Conservation (phyloP, 768 basidiomycete species). For the Austroboletus eburneus region DNA sequence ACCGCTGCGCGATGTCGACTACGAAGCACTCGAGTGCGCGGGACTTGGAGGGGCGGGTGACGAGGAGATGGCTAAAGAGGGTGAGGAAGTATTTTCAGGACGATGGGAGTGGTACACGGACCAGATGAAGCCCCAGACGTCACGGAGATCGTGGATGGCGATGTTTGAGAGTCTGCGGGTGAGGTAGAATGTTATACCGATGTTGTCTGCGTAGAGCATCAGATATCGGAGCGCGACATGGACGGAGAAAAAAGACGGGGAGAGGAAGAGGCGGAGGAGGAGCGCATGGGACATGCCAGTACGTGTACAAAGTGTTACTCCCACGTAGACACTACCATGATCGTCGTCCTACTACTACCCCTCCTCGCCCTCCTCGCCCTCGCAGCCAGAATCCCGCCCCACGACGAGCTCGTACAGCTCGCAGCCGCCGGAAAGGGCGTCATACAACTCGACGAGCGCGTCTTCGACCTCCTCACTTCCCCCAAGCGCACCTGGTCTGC, state of each 20-base stretch:
- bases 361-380: constrained; percentile 32
- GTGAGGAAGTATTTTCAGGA: constrained; percentile 10
- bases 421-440: constrained; percentile 73
- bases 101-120: constrained; percentile 29
- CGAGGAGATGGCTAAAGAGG: constrained; percentile 76
- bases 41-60: constrained; percentile 88
- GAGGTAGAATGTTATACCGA: constrained; percentile 89
- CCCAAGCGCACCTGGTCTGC: constrained; percentile 83
- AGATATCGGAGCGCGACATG: constrained; percentile 92
- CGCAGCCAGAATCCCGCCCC: constrained; percentile 29
- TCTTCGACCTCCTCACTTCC: constrained; percentile 74
- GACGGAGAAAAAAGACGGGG: constrained; percentile 88
- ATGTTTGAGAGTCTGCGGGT: constrained; percentile 68
- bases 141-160: constrained; percentile 66
- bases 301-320: constrained; percentile 1
- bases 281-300: constrained; percentile 63
- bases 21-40: constrained; percentile 94
- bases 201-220: constrained; percentile 75
- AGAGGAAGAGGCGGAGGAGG: constrained; percentile 88
- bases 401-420: constrained; percentile 62
- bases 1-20: constrained; percentile 80
- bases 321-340: constrained; percentile 12
- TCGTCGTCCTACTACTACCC: constrained; percentile 10
- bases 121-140: constrained; percentile 91
- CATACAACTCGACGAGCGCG: constrained; percentile 71